A percentile compares a stretch with the other conserved stretches of the same genome.
Evolutionary conservation across 352 stramenopile genomes (phyloP).

Genomic region (Globisporangium spiculum): DNA sequence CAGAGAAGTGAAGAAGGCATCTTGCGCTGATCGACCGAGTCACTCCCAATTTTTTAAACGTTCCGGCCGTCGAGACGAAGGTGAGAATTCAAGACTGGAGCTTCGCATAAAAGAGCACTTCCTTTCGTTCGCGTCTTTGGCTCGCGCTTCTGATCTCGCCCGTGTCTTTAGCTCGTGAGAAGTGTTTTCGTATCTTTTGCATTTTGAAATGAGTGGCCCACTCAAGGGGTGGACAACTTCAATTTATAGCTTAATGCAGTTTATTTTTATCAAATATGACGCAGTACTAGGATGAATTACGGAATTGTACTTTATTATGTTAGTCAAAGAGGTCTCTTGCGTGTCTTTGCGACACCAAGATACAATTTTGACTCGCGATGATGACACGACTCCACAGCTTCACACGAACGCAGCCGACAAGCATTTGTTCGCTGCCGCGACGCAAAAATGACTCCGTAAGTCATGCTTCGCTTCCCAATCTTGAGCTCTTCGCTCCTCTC

Average conservation of each 20-base stretch:
- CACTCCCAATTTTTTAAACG: not conserved
- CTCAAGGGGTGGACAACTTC: not conserved
- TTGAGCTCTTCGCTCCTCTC: too few relatives aligned
- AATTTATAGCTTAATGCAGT: not conserved
- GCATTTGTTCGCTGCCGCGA: too few relatives aligned
- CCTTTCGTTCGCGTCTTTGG: not conserved
- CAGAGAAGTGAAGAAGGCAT: not conserved
- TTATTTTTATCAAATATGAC: not conserved
- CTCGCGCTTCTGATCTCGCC: not conserved
- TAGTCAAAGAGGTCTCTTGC: not conserved
- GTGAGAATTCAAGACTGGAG: not conserved
- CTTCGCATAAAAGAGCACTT: not conserved
- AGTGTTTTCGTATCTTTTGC: not conserved
- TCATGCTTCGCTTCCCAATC: not conserved
- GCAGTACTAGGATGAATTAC: too few relatives aligned
- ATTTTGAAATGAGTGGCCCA: not conserved
- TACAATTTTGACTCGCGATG: not conserved
- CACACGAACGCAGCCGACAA: not conserved
- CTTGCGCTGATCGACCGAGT: not conserved
- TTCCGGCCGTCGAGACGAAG: not conserved
- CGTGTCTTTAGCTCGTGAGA: not conserved
- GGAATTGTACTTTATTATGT: not conserved
- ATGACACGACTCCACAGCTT: not conserved
- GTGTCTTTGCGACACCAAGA: not conserved
- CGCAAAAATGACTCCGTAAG: not conserved